A percentile compares a stretch with the other conserved stretches of the same genome.
These are phyloP conservation scores for Nakataea oryzae DNA, from an alignment of 2,329 filamentous ascomycete species.

Conservation along the genomic window DNA sequence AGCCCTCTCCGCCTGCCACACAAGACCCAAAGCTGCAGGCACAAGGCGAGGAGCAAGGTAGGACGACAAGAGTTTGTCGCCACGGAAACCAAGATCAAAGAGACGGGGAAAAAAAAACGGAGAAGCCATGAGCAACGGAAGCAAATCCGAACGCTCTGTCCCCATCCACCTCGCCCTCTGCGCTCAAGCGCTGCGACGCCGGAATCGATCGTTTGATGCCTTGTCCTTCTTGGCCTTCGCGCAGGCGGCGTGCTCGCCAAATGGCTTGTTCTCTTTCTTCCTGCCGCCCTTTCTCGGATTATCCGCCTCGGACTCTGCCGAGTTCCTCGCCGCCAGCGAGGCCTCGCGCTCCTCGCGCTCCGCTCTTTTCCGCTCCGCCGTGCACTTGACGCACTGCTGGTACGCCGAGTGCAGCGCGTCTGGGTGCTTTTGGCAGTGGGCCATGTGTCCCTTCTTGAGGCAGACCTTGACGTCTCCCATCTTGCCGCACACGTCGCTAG, in stretches of 20 bases:
- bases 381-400: not conserved
- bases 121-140: too few relatives aligned
- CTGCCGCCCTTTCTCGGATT: not conserved
- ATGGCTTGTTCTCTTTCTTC: not conserved
- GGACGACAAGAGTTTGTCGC: too few relatives aligned
- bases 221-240: not conserved
- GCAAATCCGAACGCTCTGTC: too few relatives aligned
- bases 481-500: not conserved
- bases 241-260: not conserved
- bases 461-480: not conserved
- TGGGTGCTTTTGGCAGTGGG: not conserved
- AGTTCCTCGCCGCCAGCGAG: not conserved
- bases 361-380: not conserved
- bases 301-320: too few relatives aligned
- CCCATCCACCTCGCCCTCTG: too few relatives aligned
- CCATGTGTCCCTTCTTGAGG: not conserved
- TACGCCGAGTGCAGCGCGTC: not conserved
- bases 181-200: not conserved
- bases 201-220: not conserved
- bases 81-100: too few relatives aligned
- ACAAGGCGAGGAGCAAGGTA: too few relatives aligned
- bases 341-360: not conserved
- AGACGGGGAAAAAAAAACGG: too few relatives aligned
- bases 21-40: too few relatives aligned
- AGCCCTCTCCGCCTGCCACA: too few relatives aligned